Evolutionary conservation across 306 rosid species (phyloP).

Genomic region (Dalbergia oliveri): DNA sequence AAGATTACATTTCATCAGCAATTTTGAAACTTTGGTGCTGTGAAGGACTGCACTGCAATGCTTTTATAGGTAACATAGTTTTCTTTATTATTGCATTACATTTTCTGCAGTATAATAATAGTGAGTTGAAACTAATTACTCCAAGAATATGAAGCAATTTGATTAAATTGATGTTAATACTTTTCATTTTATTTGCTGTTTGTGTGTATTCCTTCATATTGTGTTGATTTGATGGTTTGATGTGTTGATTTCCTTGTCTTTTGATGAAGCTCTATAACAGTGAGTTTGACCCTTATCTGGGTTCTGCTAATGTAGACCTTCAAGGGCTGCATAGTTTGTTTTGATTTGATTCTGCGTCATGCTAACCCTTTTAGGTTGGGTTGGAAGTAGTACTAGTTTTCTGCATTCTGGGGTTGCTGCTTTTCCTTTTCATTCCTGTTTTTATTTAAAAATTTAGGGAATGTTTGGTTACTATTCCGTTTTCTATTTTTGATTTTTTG

Average conservation of each 20-base stretch:
- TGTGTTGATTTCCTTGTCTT: neutral
- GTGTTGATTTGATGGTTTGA: slow-evolving; percentile 18
- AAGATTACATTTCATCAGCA: slow-evolving; percentile 16
- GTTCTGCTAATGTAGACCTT: slow-evolving; percentile 3
- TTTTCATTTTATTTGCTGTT: neutral
- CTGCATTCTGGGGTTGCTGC: neutral
- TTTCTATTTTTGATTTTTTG: too few relatives aligned
- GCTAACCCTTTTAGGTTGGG: slow-evolving; percentile 1
- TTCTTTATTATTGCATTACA: too few relatives aligned
- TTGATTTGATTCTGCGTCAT: slow-evolving; percentile 26
- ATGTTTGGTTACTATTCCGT: too few relatives aligned
- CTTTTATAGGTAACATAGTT: slow-evolving; percentile 12
- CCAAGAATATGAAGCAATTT: neutral
- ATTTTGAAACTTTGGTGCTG: slow-evolving; percentile 5
- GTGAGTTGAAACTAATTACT: too few relatives aligned
- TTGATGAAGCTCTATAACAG: neutral
- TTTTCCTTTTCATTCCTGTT: neutral
- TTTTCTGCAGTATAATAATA: neutral
- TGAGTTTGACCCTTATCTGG: slow-evolving; percentile 17
- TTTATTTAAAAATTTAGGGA: neutral
- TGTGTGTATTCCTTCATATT: neutral
- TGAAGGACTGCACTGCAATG: slow-evolving; percentile 8
- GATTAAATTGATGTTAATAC: neutral
- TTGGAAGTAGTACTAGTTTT: neutral
- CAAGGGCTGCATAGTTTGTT: neutral